Evolutionary conservation across 257 asterid species (phyloP).

Genomic region (Solanum clarkiae): DNA sequence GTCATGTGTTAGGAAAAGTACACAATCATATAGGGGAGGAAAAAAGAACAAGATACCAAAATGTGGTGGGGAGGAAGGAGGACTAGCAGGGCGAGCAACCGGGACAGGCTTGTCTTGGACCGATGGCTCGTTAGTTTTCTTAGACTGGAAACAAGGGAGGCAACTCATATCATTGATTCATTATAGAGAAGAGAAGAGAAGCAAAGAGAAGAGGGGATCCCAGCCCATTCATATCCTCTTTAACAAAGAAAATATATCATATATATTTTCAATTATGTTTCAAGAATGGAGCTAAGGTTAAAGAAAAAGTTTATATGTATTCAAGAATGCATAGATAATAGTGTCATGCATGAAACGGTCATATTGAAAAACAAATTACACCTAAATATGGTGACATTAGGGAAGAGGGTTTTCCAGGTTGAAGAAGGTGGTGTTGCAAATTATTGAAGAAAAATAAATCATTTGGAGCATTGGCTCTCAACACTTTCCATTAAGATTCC

Average conservation of each 20-base stretch:
- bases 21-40: not conserved
- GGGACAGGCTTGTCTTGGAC: slow-evolving; percentile 12
- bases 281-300: not conserved
- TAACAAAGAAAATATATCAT: not conserved
- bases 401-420: slow-evolving; percentile 62
- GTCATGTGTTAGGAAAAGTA: not conserved
- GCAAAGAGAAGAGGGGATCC: not conserved
- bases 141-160: slow-evolving; percentile 71
- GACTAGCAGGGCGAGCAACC: slow-evolving; percentile 30
- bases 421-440: slow-evolving; percentile 16
- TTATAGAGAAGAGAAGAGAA: not conserved
- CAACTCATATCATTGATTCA: slow-evolving; percentile 30
- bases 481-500: slow-evolving; percentile 16
- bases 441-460: slow-evolving; percentile 8
- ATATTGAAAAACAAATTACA: not conserved
- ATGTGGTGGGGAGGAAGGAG: slow-evolving; percentile 13
- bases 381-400: not conserved
- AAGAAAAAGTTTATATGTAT: too few relatives aligned
- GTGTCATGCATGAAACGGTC: not conserved
- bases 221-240: not conserved
- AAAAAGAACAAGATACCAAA: not conserved
- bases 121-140: slow-evolving; percentile 8
- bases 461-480: not conserved
- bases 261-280: not conserved
- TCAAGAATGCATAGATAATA: not conserved